Percentiles rank a stretch among this genome's conserved stretches.
These are phyloP conservation scores for Solanum bukasovii DNA, from an alignment of 257 asterid genomes.

Conservation along the genomic window DNA sequence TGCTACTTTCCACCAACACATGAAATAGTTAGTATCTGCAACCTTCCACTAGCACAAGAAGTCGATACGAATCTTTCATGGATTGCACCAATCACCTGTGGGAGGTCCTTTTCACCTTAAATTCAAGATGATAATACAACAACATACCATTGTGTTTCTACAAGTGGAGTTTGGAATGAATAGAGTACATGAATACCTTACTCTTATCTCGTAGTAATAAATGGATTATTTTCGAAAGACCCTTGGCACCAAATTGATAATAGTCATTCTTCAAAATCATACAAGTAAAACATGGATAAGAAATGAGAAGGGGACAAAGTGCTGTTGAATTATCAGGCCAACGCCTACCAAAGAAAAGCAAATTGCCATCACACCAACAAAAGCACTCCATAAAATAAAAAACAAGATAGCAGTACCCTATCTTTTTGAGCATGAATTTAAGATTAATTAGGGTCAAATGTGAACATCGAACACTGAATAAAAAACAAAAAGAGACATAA, in stretches of 20 bases:
- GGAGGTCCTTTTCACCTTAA: too few relatives aligned
- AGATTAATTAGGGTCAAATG: neutral
- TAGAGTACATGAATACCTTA: neutral
- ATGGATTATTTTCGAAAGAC: neutral
- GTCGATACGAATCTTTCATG: too few relatives aligned
- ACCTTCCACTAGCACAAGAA: too few relatives aligned
- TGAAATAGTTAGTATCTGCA: too few relatives aligned
- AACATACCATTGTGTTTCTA: neutral
- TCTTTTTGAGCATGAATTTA: neutral
- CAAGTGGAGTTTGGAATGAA: neutral
- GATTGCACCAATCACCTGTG: too few relatives aligned
- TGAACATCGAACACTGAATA: neutral
- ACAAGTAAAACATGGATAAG: neutral
- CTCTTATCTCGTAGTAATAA: accelerated
- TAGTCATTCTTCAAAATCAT: neutral
- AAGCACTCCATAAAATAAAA: neutral
- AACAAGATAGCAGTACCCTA: neutral
- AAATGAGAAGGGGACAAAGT: neutral
- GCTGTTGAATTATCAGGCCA: neutral
- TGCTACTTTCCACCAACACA: neutral
- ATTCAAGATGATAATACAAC: too few relatives aligned
- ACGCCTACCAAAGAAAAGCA: neutral
- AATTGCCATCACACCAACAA: neutral
- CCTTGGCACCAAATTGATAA: neutral
- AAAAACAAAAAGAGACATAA: neutral